Evolutionary conservation across 2,329 filamentous ascomycete species (phyloP), one percentile per base, ranked within the genome.

Genomic region (Cyclaneusma minus): DNA sequence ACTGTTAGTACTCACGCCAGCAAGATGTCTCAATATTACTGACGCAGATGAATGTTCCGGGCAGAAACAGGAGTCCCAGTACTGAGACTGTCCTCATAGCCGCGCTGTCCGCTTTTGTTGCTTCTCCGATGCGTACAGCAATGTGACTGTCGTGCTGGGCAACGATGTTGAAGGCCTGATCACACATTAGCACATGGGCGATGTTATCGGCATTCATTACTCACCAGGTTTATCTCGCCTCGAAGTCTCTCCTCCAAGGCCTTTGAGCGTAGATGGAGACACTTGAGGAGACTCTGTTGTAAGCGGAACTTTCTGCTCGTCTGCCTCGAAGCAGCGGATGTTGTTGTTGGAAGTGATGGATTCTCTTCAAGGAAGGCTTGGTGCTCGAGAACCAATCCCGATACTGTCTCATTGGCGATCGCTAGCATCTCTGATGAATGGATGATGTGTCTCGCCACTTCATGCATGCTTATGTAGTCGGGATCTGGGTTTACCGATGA

Each of bases 31-130:
- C 18, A 13, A n/a, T n/a, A 13, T 8, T 10, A 34, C 38, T 30
- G 21, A 39, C 37, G 8, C 35, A 33, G 3, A 38, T 15, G 16
- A 31, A 38, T 3, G 32, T 40, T 5, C 29, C 35, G 7, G 37
- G 37, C 7, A 40, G 21, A 23, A 38, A 40, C 4, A 38, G 10
- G 29, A 35, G 35, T 3, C 22, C 26, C 7, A 40, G 16, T 16
- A 40, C 27, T 7, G 36, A 20, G 18, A 35, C 30, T 7, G 33
- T 31, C 21, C 28, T 35, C 35, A 37, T 37, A n/a, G 32, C 27
- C 17, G 27, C 24, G 25, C 26, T 31, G 18, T 37, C 35, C 11
- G 12, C 14, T 6, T 13, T 13, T n/a, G 22, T 15, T 16, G 22
- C 22, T n/a, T 24, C 12, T 6, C 22, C 15, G 12, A 24, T 24